Percentiles rank a stretch among this genome's conserved stretches.
phyloP scores from a whole-genome alignment of 2,329 filamentous ascomycete species.

The Scleromitrula shiraiana region DNA sequence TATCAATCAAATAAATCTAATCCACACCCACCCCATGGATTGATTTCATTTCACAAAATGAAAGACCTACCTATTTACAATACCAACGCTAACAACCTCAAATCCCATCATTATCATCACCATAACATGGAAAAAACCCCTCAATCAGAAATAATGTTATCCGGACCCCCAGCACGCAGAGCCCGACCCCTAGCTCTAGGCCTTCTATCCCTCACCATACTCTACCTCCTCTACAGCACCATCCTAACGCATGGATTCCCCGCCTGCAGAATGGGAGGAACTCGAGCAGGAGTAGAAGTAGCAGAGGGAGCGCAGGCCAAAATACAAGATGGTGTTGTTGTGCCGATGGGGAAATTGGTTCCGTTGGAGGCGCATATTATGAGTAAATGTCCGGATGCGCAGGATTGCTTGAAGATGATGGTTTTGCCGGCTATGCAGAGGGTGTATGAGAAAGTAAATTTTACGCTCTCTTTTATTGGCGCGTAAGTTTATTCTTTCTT shows the following conservation, averaged over 20 bases:
- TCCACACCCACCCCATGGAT: constrained; percentile 6
- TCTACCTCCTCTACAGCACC: too few relatives aligned
- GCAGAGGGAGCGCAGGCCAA: neutral
- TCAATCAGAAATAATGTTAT: constrained; percentile 15
- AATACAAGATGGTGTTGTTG: neutral
- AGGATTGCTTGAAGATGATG: constrained; percentile 71
- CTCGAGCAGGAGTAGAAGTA: too few relatives aligned
- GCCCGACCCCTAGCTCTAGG: constrained; percentile 17
- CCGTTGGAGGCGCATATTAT: constrained; percentile 93
- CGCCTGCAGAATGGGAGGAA: too few relatives aligned
- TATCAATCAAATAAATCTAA: too few relatives aligned
- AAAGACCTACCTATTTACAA: constrained; percentile 7
- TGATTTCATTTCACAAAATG: constrained; percentile 18
- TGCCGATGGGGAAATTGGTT: constrained; percentile 38
- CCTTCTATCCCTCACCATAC: too few relatives aligned
- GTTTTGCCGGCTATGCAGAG: constrained; percentile 82
- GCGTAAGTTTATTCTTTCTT: too few relatives aligned
- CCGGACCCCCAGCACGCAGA: constrained; percentile 13
- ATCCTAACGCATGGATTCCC: constrained; percentile 7
- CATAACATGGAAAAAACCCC: constrained; percentile 15
- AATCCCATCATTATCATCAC: too few relatives aligned
- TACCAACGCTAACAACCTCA: constrained; percentile 11
- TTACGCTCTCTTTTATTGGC: constrained; percentile 85
- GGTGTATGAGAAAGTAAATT: constrained; percentile 77
- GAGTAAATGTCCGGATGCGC: constrained; percentile 91